Evolutionary conservation across 2,329 filamentous ascomycete genomes (phyloP).

Genomic region (Blastomyces parvus): DNA sequence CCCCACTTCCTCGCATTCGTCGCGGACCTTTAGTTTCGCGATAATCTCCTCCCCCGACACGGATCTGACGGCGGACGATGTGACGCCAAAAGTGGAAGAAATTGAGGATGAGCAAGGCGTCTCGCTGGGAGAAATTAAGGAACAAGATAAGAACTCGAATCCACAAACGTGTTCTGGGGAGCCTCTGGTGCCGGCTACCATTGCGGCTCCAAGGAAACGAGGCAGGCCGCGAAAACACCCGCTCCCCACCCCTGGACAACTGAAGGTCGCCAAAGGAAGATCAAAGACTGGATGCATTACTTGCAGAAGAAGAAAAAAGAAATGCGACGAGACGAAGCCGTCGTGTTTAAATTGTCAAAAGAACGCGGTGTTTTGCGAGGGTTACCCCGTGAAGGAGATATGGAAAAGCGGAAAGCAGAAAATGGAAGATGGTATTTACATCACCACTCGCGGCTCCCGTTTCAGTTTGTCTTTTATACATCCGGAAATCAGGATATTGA

Average conservation of each 20-base stretch:
- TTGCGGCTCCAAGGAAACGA: constrained; percentile 46
- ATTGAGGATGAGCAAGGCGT: constrained; percentile 35
- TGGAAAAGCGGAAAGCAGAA: constrained; percentile 81
- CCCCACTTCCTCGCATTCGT: constrained; percentile 15
- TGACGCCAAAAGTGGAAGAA: constrained; percentile 48
- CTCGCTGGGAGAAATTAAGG: constrained; percentile 25
- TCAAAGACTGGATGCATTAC: constrained; percentile 52
- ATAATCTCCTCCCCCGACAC: constrained; percentile 19
- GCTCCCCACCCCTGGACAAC: constrained; percentile 49
- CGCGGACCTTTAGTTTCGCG: constrained; percentile 21
- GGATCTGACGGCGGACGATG: constrained; percentile 24
- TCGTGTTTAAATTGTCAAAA: constrained; percentile 70
- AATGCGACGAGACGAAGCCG: constrained; percentile 44
- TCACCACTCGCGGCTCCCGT: too few species aligned
- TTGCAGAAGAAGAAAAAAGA: constrained; percentile 52
- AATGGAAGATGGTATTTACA: constrained; percentile 50
- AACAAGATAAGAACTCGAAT: constrained; percentile 25
- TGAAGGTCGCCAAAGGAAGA: constrained; percentile 66
- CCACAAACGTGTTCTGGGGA: constrained; percentile 21
- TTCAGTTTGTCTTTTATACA: not conserved
- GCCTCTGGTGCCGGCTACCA: constrained; percentile 15
- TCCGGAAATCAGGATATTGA: not conserved
- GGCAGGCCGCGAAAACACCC: constrained; percentile 78
- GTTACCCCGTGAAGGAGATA: constrained; percentile 74
- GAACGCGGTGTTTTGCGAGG: constrained; percentile 84